Evolutionary conservation across 192 early-diverging fungal species (phyloP), one percentile per base, ranked within the genome.

Genomic region (Haplosporangium gracile): DNA sequence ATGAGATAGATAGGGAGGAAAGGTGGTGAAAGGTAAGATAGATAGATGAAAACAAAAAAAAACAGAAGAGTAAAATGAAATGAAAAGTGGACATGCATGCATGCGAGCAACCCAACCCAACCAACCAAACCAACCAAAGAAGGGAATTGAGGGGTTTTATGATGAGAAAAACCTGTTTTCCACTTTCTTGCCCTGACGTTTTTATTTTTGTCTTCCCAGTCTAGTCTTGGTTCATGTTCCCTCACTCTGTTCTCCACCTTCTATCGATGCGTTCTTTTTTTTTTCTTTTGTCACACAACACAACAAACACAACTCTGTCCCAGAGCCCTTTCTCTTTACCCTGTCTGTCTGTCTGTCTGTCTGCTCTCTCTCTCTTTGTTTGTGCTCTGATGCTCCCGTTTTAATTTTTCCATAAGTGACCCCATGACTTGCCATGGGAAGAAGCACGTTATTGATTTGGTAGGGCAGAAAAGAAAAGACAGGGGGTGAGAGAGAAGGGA

Each of bases 341-440:
- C 13, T 29, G 9, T 32, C 60, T 20, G 3, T 63, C 26, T 63
- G 57, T 63, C 11, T 57, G 55, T 53, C 22, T 53, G 45, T 9
- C 10, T 53, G 51, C 57, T 60, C n/a, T 45, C 13, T 60, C 57
- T 26, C n/a, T 26, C 24, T 8, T 29, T 15, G 29, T 32, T 11
- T 32, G 3, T 29, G 60, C 60, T 65, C 11, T 32, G n/a, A 65
- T 65, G n/a, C 60, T 65, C 60, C 60, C 60, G 60, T 65, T 65
- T 65, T 65, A 65, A 29, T 65, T 57, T 57, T 65, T 65, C 60
- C 60, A 29, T 34, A 65, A 65, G 20, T 65, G 60, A 32, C 60
- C 60, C 60, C 60, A 65, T 65, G 60, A 65, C 60, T 65, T 65
- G 29, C n/a, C 57, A 60, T n/a, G 24, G 57, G n/a, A 60, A 60